Percentiles rank a stretch among this genome's conserved stretches.
Evolutionary conservation across 495 filamentous ascomycete genomes (phyloP).

Genomic region (Talaromyces stipitatus): DNA sequence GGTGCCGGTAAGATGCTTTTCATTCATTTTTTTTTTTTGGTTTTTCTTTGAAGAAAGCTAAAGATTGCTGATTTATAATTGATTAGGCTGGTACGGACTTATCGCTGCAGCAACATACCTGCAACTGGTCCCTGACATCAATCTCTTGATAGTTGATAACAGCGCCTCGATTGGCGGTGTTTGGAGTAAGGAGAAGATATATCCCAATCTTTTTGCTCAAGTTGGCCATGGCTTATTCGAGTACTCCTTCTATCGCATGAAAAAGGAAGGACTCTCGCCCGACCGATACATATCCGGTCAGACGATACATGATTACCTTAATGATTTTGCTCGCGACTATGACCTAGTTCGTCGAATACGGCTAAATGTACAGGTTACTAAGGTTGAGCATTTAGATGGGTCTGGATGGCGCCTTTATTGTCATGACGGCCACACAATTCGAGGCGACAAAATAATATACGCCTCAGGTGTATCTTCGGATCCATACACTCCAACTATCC

Average conservation of each 20-base stretch:
- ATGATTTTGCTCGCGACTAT: slow-evolving; percentile 12
- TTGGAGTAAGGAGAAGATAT: slow-evolving; percentile 53
- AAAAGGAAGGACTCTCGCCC: slow-evolving; percentile 7
- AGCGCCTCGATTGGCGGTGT: slow-evolving; percentile 52
- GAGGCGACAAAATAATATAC: slow-evolving; percentile 52
- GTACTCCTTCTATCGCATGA: slow-evolving; percentile 18
- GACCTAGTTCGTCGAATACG: slow-evolving; percentile 12
- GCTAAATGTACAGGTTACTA: slow-evolving; percentile 10
- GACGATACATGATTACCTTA: slow-evolving; percentile 14
- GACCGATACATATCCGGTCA: slow-evolving; percentile 12
- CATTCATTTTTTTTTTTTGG: no score
- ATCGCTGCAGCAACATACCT: slow-evolving; percentile 52
- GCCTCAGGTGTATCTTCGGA: slow-evolving; percentile 63
- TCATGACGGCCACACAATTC: neutral
- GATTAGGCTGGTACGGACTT: slow-evolving; percentile 42
- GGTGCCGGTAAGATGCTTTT: slow-evolving; percentile 13
- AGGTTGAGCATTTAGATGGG: slow-evolving; percentile 21
- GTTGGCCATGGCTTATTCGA: slow-evolving; percentile 30
- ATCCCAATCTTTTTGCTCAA: slow-evolving; percentile 38
- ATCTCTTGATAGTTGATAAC: slow-evolving; percentile 39
- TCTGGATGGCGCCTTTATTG: neutral
- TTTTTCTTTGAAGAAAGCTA: no score
- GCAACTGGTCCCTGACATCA: slow-evolving; percentile 30
- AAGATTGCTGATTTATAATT: neutral
- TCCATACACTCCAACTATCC: slow-evolving; percentile 39